These are phyloP conservation scores for Vicia villosa DNA, from an alignment of 306 rosid genomes.

Conservation along the genomic window DNA sequence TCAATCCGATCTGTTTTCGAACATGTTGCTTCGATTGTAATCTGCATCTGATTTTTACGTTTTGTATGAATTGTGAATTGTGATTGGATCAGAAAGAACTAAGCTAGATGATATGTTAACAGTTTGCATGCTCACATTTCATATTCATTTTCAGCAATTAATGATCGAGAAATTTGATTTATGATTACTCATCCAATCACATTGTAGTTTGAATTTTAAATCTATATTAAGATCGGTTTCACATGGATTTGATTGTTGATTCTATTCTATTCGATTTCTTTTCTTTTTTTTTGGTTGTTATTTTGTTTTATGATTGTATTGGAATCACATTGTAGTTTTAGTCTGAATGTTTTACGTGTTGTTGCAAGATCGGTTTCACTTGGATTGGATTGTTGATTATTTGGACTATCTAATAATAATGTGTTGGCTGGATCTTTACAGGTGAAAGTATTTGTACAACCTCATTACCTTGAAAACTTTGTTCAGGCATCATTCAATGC, in stretches of 20 bases:
- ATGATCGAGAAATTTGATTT: not conserved
- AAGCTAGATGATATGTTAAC: not conserved
- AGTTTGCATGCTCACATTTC: conserved; percentile 1
- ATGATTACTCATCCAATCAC: conserved; percentile 1
- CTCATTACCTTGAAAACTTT: conserved; percentile 85
- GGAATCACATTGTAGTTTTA: conserved; percentile 21
- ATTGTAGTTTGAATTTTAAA: conserved; percentile 3
- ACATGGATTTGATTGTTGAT: not conserved
- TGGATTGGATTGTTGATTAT: not conserved
- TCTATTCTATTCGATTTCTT: not conserved
- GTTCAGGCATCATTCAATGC: conserved; percentile 91
- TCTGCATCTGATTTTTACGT: conserved; percentile 10
- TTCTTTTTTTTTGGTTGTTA: no score
- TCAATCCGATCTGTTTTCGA: conserved; percentile 35
- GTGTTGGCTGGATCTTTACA: conserved; percentile 50
- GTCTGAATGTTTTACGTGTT: conserved; percentile 14
- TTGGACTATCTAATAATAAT: conserved; percentile 14
- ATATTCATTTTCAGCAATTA: not conserved
- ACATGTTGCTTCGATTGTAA: not conserved
- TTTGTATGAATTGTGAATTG: conserved; percentile 23
- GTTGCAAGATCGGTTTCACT: conserved; percentile 17
- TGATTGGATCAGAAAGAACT: conserved; percentile 38
- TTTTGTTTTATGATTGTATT: not conserved
- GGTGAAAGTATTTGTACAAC: conserved; percentile 92
- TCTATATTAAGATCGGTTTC: conserved; percentile 19